phyloP scores from a whole-genome alignment of 371 early-diverging fungal genomes.

The Mucor ambiguus region DNA sequence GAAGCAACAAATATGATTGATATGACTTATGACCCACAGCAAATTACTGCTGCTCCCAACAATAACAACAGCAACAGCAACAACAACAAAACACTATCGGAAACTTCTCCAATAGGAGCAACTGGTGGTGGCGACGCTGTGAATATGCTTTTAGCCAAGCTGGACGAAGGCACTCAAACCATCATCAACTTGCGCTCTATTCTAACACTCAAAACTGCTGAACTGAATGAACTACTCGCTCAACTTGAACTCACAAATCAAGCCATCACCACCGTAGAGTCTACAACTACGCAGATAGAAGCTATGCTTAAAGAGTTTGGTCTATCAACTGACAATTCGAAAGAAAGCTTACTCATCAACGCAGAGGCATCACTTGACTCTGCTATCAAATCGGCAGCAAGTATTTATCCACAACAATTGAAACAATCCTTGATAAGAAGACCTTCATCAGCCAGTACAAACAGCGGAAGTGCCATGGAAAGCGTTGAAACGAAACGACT shows the following conservation, averaged over 20 bases:
- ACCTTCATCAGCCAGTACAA: constrained; percentile 33
- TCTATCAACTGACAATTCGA: constrained; percentile 23
- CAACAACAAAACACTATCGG: constrained; percentile 8
- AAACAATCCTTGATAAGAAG: constrained; percentile 16
- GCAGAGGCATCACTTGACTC: constrained; percentile 50
- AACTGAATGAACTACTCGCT: constrained; percentile 50
- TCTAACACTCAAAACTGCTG: constrained; percentile 51
- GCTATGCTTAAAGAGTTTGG: constrained; percentile 49
- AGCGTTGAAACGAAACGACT: constrained; percentile 22
- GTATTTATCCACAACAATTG: constrained; percentile 32
- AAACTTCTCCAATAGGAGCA: constrained; percentile 19
- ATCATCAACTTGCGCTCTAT: constrained; percentile 51
- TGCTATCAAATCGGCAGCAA: constrained; percentile 49
- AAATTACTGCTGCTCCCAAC: background rate
- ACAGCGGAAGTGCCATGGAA: constrained; percentile 26
- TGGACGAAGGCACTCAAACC: constrained; percentile 49
- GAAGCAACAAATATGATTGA: constrained; percentile 11
- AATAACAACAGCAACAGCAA: constrained; percentile 3
- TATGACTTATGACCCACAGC: constrained; percentile 14
- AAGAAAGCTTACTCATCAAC: constrained; percentile 37
- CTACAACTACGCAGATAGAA: constrained; percentile 49
- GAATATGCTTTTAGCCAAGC: constrained; percentile 29
- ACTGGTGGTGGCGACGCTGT: constrained; percentile 25
- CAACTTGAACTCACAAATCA: constrained; percentile 52
- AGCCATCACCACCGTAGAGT: constrained; percentile 47